A percentile compares a stretch with the other conserved stretches of the same genome.
Evolutionary conservation across 768 basidiomycete genomes (phyloP).

Genomic region (Sporobolomyces roseus): DNA sequence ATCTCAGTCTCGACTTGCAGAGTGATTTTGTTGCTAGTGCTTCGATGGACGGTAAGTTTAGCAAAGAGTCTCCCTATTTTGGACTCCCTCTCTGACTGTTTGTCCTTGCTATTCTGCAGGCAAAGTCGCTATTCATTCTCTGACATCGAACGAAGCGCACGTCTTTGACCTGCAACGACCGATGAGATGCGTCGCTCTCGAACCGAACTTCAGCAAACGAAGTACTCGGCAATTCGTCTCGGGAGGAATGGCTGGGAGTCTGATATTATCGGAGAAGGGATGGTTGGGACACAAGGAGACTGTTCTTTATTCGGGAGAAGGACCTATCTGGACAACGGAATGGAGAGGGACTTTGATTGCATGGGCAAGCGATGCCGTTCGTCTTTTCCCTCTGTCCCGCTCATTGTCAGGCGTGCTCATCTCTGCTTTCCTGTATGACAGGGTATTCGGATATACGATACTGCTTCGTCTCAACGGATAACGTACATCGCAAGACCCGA

Average conservation of each 20-base stretch:
- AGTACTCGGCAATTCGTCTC: constrained; percentile 75
- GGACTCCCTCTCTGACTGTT: too few species aligned
- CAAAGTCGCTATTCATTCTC: constrained; percentile 81
- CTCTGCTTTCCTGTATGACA: constrained; percentile 45
- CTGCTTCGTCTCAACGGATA: constrained; percentile 67
- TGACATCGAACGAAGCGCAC: constrained; percentile 67
- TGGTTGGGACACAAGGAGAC: constrained; percentile 95
- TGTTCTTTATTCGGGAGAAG: constrained; percentile 69
- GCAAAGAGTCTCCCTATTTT: not conserved
- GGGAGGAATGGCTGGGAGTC: constrained; percentile 82
- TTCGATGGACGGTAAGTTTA: constrained; percentile 76
- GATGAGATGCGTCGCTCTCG: constrained; percentile 80
- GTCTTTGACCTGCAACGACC: constrained; percentile 87
- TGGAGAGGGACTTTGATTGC: constrained; percentile 85
- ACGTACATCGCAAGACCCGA: constrained; percentile 77
- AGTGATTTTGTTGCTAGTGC: constrained; percentile 88
- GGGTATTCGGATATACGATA: constrained; percentile 95
- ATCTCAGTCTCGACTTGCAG: constrained; percentile 75
- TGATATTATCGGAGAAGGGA: constrained; percentile 87
- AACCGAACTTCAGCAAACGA: constrained; percentile 80
- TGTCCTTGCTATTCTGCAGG: constrained; percentile 55
- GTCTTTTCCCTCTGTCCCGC: constrained; percentile 44
- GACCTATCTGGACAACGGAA: constrained; percentile 85
- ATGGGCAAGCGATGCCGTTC: constrained; percentile 89
- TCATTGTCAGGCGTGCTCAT: too few species aligned